A percentile compares a stretch with the other conserved stretches of the same genome.
Conservation (phyloP, 495 filamentous ascomycete species). For the Clavariopsis aquatica region DNA sequence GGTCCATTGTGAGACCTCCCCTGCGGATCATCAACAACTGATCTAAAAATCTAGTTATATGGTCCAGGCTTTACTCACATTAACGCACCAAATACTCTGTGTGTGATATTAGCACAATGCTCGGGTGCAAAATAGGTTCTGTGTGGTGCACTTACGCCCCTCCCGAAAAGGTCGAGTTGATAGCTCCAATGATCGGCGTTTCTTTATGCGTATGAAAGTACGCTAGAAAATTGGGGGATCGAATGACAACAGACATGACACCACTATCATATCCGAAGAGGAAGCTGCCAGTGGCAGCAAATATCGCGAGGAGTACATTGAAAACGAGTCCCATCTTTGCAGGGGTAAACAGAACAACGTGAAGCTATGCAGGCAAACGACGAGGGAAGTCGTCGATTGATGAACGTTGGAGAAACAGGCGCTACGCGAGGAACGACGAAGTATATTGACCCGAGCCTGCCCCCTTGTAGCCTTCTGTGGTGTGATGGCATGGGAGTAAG, state of each 20-base stretch:
- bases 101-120: slow-evolving; percentile 53
- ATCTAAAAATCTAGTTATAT: not conserved
- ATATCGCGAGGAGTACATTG: slow-evolving; percentile 38
- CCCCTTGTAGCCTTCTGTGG: not conserved
- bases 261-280: slow-evolving; percentile 47
- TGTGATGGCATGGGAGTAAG: not conserved
- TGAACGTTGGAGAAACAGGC: not conserved
- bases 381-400: not conserved
- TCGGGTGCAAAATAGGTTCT: slow-evolving; percentile 34
- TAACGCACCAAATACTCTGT: slow-evolving; percentile 52
- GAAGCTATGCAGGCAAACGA: not conserved
- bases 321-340: slow-evolving; percentile 31
- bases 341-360: not conserved
- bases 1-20: slow-evolving; percentile 55
- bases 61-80: slow-evolving; percentile 39
- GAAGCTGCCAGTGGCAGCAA: slow-evolving; percentile 46
- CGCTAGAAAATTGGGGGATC: slow-evolving; percentile 46
- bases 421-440: not conserved
- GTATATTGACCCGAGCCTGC: not conserved
- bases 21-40: slow-evolving; percentile 45
- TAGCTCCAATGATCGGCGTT: slow-evolving; percentile 37
- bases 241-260: slow-evolving; percentile 46
- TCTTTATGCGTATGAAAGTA: slow-evolving; percentile 35
- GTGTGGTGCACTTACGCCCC: slow-evolving; percentile 48
- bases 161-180: slow-evolving; percentile 40